These are phyloP conservation scores for Elsinoe perseae DNA, from an alignment of 2,329 filamentous ascomycete genomes.

Conservation along the genomic window DNA sequence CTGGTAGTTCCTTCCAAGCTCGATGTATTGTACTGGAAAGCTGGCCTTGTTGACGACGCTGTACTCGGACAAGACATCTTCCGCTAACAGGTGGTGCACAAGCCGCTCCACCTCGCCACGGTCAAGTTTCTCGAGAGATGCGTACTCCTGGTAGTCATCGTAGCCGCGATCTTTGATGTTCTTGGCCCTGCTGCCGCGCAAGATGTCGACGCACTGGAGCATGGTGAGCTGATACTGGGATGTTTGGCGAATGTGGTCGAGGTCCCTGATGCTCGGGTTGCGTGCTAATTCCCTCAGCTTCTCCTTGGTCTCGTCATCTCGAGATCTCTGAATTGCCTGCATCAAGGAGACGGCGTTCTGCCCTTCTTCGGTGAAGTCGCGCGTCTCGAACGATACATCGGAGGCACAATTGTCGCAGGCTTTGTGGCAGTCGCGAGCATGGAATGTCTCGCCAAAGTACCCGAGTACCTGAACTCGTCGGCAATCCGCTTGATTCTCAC, in stretches of 20 bases:
- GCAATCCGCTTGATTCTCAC: conserved; percentile 82
- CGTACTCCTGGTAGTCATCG: conserved; percentile 51
- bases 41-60: conserved; percentile 56
- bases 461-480: conserved; percentile 77
- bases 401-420: conserved; percentile 87
- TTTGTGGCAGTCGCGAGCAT: conserved; percentile 59
- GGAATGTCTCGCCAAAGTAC: conserved; percentile 90
- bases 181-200: conserved; percentile 61
- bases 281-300: background rate
- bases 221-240: conserved; percentile 53
- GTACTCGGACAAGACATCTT: conserved; percentile 65
- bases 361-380: conserved; percentile 72
- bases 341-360: conserved; percentile 63
- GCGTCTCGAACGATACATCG: conserved; percentile 59
- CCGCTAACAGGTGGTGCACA: conserved; percentile 66
- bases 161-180: conserved; percentile 49
- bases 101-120: conserved; percentile 73
- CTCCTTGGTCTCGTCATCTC: conserved; percentile 3
- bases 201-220: conserved; percentile 73
- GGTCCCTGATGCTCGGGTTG: background rate
- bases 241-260: conserved; percentile 8
- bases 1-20: conserved; percentile 38
- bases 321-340: conserved; percentile 44
- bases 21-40: conserved; percentile 68
- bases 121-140: conserved; percentile 60